phyloP scores from a whole-genome alignment of 345 rosid species.

The Schrenkiella parvula region DNA sequence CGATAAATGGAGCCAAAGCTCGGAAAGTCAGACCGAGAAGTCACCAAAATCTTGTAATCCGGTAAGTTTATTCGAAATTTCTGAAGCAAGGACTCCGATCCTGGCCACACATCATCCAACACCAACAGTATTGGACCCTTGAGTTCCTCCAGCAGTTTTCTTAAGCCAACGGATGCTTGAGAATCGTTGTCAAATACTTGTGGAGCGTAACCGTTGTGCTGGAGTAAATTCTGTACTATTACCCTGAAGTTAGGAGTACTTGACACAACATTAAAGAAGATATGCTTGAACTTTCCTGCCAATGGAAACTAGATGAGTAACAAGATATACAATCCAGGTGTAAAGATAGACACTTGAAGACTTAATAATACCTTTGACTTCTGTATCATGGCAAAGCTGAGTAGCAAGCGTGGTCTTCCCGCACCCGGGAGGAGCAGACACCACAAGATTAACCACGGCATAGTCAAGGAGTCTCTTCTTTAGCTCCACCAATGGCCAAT shows the following conservation, averaged over 20 bases:
- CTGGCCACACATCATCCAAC: conserved; percentile 67
- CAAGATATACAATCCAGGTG: not conserved
- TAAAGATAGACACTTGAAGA: not conserved
- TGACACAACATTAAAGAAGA: conserved; percentile 48
- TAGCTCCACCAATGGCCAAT: conserved; percentile 32
- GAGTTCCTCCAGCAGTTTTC: conserved; percentile 19
- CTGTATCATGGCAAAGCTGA: conserved; percentile 36
- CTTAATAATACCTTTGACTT: conserved; percentile 41
- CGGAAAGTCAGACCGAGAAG: conserved; percentile 51
- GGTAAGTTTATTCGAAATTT: conserved; percentile 24
- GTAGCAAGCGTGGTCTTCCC: conserved; percentile 53
- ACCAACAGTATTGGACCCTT: conserved; percentile 46
- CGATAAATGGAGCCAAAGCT: conserved; percentile 25
- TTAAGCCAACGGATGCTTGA: conserved; percentile 27
- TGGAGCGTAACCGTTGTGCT: conserved; percentile 4
- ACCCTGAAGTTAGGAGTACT: conserved; percentile 33
- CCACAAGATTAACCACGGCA: conserved; percentile 16
- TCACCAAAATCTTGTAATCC: conserved; percentile 53
- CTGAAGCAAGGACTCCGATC: conserved; percentile 35
- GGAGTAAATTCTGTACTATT: conserved; percentile 35
- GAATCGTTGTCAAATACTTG: conserved; percentile 25
- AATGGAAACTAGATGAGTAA: conserved; percentile 13
- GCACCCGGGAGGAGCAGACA: conserved; percentile 50
- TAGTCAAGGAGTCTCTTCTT: conserved; percentile 35
- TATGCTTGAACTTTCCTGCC: conserved; percentile 47